Conservation (phyloP, 2,329 filamentous ascomycete genomes). For the Botrytis medusae region DNA sequence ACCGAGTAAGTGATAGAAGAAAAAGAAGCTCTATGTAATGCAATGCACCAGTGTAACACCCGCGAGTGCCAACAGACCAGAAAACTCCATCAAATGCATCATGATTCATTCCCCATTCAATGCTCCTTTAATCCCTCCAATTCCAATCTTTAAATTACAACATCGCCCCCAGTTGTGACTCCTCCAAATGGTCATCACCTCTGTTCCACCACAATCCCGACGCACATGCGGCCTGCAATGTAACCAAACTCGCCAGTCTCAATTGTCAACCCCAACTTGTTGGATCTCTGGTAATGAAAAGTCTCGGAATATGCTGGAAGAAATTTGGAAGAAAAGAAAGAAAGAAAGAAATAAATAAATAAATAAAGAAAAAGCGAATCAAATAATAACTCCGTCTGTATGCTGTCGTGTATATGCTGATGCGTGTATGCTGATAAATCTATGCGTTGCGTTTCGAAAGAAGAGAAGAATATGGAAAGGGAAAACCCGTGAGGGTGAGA, state of each 20-base stretch:
- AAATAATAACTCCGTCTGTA: neutral
- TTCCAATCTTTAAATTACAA: neutral
- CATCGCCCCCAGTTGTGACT: neutral
- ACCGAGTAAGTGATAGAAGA: neutral
- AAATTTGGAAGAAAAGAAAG: neutral
- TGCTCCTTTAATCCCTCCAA: neutral
- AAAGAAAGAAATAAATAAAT: too few relatives aligned
- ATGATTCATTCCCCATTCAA: neutral
- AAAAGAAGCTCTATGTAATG: conserved; percentile 6
- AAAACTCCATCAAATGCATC: conserved; percentile 4
- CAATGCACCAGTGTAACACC: neutral
- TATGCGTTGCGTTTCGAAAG: neutral
- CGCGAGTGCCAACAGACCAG: neutral
- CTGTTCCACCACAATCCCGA: neutral
- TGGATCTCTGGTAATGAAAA: neutral
- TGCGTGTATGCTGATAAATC: conserved; percentile 5
- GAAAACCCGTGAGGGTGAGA: neutral
- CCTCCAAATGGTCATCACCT: neutral
- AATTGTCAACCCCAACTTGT: neutral
- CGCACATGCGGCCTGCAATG: neutral
- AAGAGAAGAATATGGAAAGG: neutral
- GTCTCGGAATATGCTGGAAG: neutral
- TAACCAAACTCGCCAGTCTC: conserved; percentile 4
- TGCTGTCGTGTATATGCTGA: neutral
- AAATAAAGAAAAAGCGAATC: neutral